Percentiles rank a stretch among this genome's conserved stretches.
These are phyloP conservation scores for Trichoderma sp. DNA, from an alignment of 2,329 filamentous ascomycete species.

Conservation along the genomic window DNA sequence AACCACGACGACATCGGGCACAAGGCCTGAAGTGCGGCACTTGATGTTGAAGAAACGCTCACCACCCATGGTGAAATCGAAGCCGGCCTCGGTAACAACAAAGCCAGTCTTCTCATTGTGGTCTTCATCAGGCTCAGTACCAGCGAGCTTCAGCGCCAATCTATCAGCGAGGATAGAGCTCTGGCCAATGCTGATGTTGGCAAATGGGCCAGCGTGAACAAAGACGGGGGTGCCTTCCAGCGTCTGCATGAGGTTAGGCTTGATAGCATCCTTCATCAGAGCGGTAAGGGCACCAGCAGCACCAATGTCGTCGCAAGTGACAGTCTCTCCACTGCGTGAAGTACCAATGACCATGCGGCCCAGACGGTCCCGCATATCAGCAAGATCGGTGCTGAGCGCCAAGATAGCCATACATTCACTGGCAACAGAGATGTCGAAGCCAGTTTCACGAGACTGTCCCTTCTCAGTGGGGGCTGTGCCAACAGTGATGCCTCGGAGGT, in stretches of 20 bases:
- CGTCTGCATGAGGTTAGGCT: conserved; percentile 98
- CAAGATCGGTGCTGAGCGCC: conserved; percentile 82
- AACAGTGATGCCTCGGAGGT: conserved; percentile 85
- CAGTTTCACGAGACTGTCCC: conserved; percentile 82
- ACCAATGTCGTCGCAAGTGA: conserved; percentile 95
- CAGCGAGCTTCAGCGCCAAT: conserved; percentile 91
- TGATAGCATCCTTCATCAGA: conserved; percentile 97
- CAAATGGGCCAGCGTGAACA: conserved; percentile 95
- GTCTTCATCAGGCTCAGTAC: conserved; percentile 89
- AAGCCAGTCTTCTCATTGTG: conserved; percentile 82
- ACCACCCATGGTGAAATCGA: conserved; percentile 99
- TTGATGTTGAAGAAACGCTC: conserved; percentile 99
- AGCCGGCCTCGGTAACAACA: conserved; percentile 94
- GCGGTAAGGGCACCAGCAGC: conserved; percentile 89
- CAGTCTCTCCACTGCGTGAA: conserved; percentile 80
- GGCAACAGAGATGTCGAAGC: conserved; percentile 96
- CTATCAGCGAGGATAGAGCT: conserved; percentile 94
- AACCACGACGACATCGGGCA: conserved; percentile 90
- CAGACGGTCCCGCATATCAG: conserved; percentile 88
- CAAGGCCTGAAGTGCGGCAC: conserved; percentile 89
- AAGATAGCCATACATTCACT: conserved; percentile 99
- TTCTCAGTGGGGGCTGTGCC: conserved; percentile 89
- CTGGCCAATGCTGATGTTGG: conserved; percentile 97
- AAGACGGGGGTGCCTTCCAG: conserved; percentile 96
- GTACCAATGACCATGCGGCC: conserved; percentile 95